A percentile compares a stretch with the other conserved stretches of the same genome.
These are phyloP conservation scores for Candida sphagnicola DNA, from an alignment of 805 yeast genomes.

Conservation along the genomic window DNA sequence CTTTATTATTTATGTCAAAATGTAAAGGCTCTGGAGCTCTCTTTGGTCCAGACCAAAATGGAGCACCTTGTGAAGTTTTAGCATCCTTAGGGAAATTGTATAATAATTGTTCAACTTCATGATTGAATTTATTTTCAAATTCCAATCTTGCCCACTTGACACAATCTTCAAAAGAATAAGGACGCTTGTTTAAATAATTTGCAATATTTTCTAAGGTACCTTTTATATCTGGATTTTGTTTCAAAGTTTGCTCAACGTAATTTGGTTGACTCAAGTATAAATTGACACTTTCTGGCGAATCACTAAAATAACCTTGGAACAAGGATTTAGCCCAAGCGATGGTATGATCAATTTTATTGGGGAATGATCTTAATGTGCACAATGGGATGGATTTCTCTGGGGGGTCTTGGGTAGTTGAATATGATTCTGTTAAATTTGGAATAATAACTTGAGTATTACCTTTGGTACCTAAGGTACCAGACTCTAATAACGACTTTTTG, in stretches of 20 bases:
- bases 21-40: conserved; percentile 87
- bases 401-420: conserved; percentile 95
- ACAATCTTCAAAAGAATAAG: conserved; percentile 89
- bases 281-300: conserved; percentile 91
- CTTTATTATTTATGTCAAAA: conserved; percentile 70
- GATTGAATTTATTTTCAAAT: conserved; percentile 79
- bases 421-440: conserved; percentile 92
- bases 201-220: conserved; percentile 79
- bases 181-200: conserved; percentile 73
- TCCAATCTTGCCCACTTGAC: conserved; percentile 90
- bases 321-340: conserved; percentile 98
- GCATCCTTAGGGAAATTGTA: conserved; percentile 96
- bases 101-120: conserved; percentile 85
- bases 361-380: conserved; percentile 96
- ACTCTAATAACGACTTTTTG: conserved; percentile 86
- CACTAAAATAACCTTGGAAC: conserved; percentile 88
- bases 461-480: conserved; percentile 97
- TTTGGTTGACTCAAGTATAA: conserved; percentile 86
- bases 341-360: conserved; percentile 96
- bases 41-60: conserved; percentile 98
- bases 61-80: conserved; percentile 81
- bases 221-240: conserved; percentile 89
- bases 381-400: conserved; percentile 97
- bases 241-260: conserved; percentile 85
- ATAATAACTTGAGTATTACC: conserved; percentile 97